phyloP scores from a whole-genome alignment of 805 yeast species.

The Scheffersomyces lignosus region DNA sequence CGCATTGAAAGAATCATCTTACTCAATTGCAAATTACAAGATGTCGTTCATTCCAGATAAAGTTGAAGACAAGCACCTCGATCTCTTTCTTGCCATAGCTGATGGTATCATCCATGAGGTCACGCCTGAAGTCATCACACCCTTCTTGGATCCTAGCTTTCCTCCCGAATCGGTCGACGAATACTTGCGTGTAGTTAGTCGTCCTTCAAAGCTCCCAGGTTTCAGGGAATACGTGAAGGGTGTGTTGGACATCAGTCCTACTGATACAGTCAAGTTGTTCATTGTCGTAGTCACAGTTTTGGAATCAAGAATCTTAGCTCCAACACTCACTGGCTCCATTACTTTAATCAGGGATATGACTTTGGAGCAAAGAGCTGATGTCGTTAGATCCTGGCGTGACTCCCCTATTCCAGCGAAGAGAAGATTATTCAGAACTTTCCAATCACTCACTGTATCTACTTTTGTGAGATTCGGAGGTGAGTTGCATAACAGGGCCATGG shows the following conservation, averaged over 20 bases:
- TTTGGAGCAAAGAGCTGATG: slow-evolving; percentile 25
- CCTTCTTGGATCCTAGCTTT: slow-evolving; percentile 20
- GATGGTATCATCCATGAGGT: slow-evolving; percentile 34
- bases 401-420: slow-evolving; percentile 39
- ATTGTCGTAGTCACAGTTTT: slow-evolving; percentile 24
- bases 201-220: slow-evolving; percentile 28
- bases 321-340: slow-evolving; percentile 32
- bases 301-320: slow-evolving; percentile 31
- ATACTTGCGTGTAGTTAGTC: slow-evolving; percentile 21
- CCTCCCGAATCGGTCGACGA: slow-evolving; percentile 24
- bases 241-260: slow-evolving; percentile 14
- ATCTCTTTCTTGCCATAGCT: slow-evolving; percentile 24
- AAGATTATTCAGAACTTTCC: slow-evolving; percentile 31
- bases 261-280: slow-evolving; percentile 18
- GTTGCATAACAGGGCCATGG: slow-evolving; percentile 30
- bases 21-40: too few species aligned
- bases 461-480: slow-evolving; percentile 27
- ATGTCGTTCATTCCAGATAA: too few species aligned
- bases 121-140: slow-evolving; percentile 22
- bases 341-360: slow-evolving; percentile 39
- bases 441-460: slow-evolving; percentile 20
- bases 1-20: too few species aligned
- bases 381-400: slow-evolving; percentile 40
- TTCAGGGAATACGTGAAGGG: slow-evolving; percentile 16
- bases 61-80: too few species aligned